Evolutionary conservation across 305 asterid species (phyloP).

Genomic region (Rubia peregrina): DNA sequence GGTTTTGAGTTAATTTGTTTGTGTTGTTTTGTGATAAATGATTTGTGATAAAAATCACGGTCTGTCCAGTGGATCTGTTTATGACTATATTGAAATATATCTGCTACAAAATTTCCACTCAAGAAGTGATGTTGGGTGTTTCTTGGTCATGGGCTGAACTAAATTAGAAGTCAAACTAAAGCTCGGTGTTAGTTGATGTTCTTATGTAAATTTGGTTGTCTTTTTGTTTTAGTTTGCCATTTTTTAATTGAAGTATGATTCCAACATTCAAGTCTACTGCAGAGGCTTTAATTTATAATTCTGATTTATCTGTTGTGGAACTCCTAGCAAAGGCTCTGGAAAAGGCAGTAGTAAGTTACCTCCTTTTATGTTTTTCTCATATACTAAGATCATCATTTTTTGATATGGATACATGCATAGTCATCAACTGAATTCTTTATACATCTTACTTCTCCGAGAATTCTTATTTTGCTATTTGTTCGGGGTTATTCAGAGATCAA

Average conservation of each 20-base stretch:
- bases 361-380: not conserved
- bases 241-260: conserved; percentile 69
- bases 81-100: too few relatives aligned
- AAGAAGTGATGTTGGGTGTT: too few relatives aligned
- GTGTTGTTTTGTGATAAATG: too few relatives aligned
- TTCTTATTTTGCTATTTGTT: conserved; percentile 15
- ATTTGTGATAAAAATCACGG: too few relatives aligned
- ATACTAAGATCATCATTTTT: not conserved
- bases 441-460: conserved; percentile 11
- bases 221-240: too few relatives aligned
- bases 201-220: too few relatives aligned
- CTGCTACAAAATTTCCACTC: too few relatives aligned
- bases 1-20: too few relatives aligned
- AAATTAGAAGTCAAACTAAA: too few relatives aligned
- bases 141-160: too few relatives aligned
- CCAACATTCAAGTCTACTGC: conserved; percentile 87
- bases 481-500: conserved; percentile 90
- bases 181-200: too few relatives aligned
- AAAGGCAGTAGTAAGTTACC: conserved; percentile 67
- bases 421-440: not conserved
- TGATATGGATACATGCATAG: not conserved
- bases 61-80: too few relatives aligned
- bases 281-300: conserved; percentile 54
- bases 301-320: conserved; percentile 62
- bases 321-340: conserved; percentile 96